Base-by-base conservation (phyloP, 352 stramenopile genomes). In the Pythium utonaiense region DNA sequence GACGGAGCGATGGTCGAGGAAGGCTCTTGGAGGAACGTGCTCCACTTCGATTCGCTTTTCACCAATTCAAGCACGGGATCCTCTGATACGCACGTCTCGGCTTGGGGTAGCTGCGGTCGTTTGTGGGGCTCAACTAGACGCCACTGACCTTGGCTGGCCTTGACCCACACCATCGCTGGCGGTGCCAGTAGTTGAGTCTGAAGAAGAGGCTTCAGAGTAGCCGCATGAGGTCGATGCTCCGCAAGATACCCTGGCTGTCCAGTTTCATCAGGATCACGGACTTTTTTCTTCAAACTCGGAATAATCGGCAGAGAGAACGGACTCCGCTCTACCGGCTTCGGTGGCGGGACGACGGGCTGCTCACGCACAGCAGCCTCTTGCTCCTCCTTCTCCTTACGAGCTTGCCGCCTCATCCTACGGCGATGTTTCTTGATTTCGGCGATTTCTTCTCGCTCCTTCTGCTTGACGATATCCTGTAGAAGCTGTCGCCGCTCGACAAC, bases 381-480 rank as follows among this genome's bases (percentile, higher is more conserved):
- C 36, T 25, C 17, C 27, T 48, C 31, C 40, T 49, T 49, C 16
- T 49, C 40, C 40, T 47, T 25, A 3, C n/a, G 40, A n/a, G 17
- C 40, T 6, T 25, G 40, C n/a, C 40, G 40, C 25, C 40, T 44
- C 52, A 64, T 64, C 47, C 45, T 53, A 1, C 53, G 45, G 14
- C 58, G 42, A 33, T 61, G 21, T 8, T 50, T 48, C 10, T 60
- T 59, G n/a, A 84, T 80, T 44, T 51, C 56, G 0, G 63, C 27
- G 19, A 88, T 69, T 47, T 75, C 70, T 7, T 77, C 63, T 48
- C 71, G 53, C 27, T 79, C 59, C 19, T 80, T 74, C 41, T 71
- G 57, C 27, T 68, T 47, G 0, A 68, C 31, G 9, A 86, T 45
- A 17, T 69, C 53, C 0, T 69, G n/a, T 4, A 83, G 54, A 1